Evolutionary conservation across 2,329 filamentous ascomycete genomes (phyloP).

Genomic region (Venturiaceae sp.): DNA sequence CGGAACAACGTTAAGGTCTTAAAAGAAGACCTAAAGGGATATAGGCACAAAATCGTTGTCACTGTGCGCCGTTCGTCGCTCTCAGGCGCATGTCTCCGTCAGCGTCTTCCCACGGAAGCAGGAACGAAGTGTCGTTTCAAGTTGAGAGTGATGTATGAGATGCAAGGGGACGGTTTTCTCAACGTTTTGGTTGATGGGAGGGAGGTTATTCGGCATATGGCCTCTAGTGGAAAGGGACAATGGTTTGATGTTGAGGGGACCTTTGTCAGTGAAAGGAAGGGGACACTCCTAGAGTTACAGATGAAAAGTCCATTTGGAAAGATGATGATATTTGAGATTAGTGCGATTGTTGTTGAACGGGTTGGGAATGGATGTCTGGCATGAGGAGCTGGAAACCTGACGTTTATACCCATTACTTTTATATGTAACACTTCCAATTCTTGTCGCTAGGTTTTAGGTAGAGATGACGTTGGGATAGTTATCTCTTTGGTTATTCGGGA

Average conservation of each 20-base stretch:
- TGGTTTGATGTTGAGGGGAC: background rate
- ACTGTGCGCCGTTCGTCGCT: background rate
- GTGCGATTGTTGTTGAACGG: background rate
- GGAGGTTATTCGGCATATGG: background rate
- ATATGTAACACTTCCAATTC: too few species aligned
- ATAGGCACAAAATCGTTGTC: background rate
- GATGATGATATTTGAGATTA: background rate
- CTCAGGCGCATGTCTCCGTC: background rate
- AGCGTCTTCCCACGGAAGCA: background rate
- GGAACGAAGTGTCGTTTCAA: background rate
- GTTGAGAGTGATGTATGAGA: background rate
- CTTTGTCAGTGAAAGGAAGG: background rate
- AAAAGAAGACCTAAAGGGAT: background rate
- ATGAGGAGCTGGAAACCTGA: too few species aligned
- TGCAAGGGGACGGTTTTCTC: background rate
- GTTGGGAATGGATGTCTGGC: too few species aligned
- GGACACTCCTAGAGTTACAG: background rate
- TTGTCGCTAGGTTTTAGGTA: too few species aligned
- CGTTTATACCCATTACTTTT: too few species aligned
- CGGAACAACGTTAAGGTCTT: background rate
- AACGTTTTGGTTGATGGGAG: background rate
- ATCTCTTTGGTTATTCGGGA: too few species aligned
- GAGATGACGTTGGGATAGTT: too few species aligned
- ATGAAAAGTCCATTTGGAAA: background rate
- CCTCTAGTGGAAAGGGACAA: background rate